Conservation (phyloP, 2,329 filamentous ascomycete genomes). For the Pseudomassariella vexata region DNA sequence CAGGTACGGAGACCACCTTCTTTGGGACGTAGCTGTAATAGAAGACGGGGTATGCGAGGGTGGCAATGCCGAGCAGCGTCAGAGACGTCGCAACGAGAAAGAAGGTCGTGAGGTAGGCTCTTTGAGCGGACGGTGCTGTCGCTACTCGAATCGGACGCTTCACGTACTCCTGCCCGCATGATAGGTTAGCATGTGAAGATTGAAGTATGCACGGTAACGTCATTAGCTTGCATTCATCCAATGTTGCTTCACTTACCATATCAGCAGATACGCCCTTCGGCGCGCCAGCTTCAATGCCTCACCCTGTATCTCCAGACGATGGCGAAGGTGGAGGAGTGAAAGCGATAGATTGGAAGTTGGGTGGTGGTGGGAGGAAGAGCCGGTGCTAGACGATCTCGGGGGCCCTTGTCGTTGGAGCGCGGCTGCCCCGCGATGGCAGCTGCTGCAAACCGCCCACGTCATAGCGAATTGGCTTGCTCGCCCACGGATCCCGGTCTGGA, state of each 20-base stretch:
- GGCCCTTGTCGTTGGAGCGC: too few relatives aligned
- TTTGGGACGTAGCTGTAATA: constrained; percentile 53
- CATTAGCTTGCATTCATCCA: too few relatives aligned
- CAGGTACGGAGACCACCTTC: constrained; percentile 43
- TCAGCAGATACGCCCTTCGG: constrained; percentile 2
- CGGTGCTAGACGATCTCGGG: too few relatives aligned
- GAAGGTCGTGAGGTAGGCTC: constrained; percentile 39
- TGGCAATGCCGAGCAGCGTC: constrained; percentile 41
- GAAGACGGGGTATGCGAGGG: constrained; percentile 44
- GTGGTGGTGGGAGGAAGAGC: neutral
- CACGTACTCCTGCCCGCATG: constrained; percentile 21
- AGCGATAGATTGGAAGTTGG: constrained; percentile 1
- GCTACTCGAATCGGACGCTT: constrained; percentile 27
- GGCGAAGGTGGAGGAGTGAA: neutral
- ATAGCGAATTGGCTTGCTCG: too few relatives aligned
- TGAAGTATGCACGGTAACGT: neutral
- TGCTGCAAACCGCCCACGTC: too few relatives aligned
- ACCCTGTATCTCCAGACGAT: neutral
- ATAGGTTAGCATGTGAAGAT: neutral
- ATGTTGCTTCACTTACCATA: constrained; percentile 4
- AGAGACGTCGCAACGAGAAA: constrained; percentile 37
- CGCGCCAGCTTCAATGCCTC: neutral
- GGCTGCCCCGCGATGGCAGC: too few relatives aligned
- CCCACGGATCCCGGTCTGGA: too few relatives aligned
- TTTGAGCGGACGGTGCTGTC: constrained; percentile 46